These are phyloP conservation scores for Aphanomyces cochlioides DNA, from an alignment of 352 stramenopile genomes.

Conservation along the genomic window DNA sequence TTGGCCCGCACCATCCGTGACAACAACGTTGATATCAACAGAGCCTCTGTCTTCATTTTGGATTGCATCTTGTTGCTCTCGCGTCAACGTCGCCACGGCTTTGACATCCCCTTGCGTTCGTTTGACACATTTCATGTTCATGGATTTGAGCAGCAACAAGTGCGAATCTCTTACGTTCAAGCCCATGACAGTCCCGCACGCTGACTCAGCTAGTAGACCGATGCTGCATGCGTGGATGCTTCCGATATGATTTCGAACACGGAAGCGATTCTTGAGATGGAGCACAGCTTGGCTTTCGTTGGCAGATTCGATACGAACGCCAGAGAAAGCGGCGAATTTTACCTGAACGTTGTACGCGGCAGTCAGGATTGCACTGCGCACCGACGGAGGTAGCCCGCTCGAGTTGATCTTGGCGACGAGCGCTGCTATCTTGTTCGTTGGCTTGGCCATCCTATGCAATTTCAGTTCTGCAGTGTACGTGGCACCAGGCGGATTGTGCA, in stretches of 20 bases:
- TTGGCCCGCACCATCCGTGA: constrained; percentile 69
- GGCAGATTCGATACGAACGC: constrained; percentile 69
- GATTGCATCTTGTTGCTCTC: constrained; percentile 64
- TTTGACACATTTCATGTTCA: constrained; percentile 76
- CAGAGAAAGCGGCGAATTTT: constrained; percentile 75
- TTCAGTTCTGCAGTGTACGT: not conserved
- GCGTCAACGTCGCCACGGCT: constrained; percentile 63
- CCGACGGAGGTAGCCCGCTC: constrained; percentile 37
- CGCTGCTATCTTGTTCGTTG: constrained; percentile 55
- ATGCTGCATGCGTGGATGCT: constrained; percentile 84
- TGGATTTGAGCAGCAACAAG: constrained; percentile 79
- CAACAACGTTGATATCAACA: constrained; percentile 59
- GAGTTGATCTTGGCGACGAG: constrained; percentile 53
- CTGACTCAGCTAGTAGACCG: constrained; percentile 76
- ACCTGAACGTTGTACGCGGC: constrained; percentile 80
- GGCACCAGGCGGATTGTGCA: too few species aligned
- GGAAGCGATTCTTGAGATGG: constrained; percentile 61
- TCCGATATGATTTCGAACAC: constrained; percentile 87
- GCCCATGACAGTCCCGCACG: constrained; percentile 78
- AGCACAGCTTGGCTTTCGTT: constrained; percentile 44
- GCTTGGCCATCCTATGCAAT: constrained; percentile 7
- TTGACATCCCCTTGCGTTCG: constrained; percentile 63
- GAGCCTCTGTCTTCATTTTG: constrained; percentile 66
- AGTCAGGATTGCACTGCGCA: constrained; percentile 52
- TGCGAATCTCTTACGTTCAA: constrained; percentile 83